phyloP scores from a whole-genome alignment of 23 red algal genomes.

The Chondrus crispus region DNA sequence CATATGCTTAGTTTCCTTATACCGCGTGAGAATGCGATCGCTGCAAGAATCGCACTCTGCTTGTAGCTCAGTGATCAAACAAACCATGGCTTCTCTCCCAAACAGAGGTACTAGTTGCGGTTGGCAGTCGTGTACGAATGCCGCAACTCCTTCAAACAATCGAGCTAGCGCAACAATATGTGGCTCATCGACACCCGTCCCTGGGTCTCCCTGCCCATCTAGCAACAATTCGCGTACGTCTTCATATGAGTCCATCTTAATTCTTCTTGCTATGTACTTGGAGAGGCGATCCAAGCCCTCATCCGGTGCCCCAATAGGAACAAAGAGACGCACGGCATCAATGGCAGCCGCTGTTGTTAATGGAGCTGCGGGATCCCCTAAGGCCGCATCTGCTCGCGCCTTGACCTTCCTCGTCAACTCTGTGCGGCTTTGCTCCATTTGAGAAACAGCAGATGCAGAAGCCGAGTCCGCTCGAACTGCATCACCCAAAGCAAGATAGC shows the following conservation, averaged over 20 bases:
- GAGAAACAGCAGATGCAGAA: conserved; percentile 38
- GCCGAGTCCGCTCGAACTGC: conserved; percentile 47
- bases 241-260: conserved; percentile 10
- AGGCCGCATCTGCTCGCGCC: conserved; percentile 11
- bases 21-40: conserved; percentile 50
- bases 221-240: conserved; percentile 58
- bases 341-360: conserved; percentile 26
- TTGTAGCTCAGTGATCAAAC: conserved; percentile 42
- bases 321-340: conserved; percentile 48
- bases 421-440: conserved; percentile 32
- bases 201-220: not conserved
- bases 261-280: not conserved
- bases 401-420: conserved; percentile 49
- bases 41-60: conserved; percentile 46
- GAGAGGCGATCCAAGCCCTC: conserved; percentile 54
- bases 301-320: conserved; percentile 50
- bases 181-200: conserved; percentile 38
- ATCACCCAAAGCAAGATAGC: conserved; percentile 37
- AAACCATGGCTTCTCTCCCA: not conserved
- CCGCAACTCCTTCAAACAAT: conserved; percentile 82
- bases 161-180: conserved; percentile 74
- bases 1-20: conserved; percentile 46
- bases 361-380: not conserved
- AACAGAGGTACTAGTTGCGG: not conserved
- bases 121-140: conserved; percentile 60